Percentiles rank a stretch among this genome's conserved stretches.
These are phyloP conservation scores for Kwoniella shivajii DNA, from an alignment of 1,284 basidiomycete species.

Conservation along the genomic window DNA sequence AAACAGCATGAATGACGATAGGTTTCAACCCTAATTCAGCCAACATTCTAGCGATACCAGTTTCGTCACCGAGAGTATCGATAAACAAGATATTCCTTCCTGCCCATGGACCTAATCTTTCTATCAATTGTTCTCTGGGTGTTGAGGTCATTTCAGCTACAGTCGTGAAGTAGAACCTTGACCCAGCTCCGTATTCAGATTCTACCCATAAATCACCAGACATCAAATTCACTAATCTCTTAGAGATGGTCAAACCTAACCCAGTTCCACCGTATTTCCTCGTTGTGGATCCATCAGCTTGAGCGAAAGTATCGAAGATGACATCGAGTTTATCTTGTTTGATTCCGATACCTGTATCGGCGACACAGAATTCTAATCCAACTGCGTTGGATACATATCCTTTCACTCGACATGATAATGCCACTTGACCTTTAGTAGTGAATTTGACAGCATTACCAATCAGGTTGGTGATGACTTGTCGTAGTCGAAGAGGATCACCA, in stretches of 20 bases:
- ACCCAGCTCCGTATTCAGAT: conserved; percentile 86
- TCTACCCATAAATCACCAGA: conserved; percentile 99
- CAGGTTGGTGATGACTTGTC: conserved; percentile 81
- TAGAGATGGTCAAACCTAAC: conserved; percentile 91
- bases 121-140: conserved; percentile 66
- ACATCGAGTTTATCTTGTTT: conserved; percentile 97
- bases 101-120: conserved; percentile 74
- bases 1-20: conserved; percentile 73
- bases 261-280: conserved; percentile 98
- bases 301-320: conserved; percentile 99
- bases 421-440: conserved; percentile 89
- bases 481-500: conserved; percentile 89
- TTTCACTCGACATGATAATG: conserved; percentile 73
- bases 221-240: conserved; percentile 96
- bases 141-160: conserved; percentile 60
- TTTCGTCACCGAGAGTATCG: conserved; percentile 77
- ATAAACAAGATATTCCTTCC: conserved; percentile 80
- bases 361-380: conserved; percentile 94
- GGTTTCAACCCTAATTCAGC: conserved; percentile 79
- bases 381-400: conserved; percentile 74
- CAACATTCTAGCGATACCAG: conserved; percentile 76
- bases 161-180: conserved; percentile 94
- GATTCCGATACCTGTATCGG: conserved; percentile 98
- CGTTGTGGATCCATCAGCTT: conserved; percentile 93
- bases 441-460: conserved; percentile 97